phyloP scores from a whole-genome alignment of 2,329 filamentous ascomycete species.

The Ophiocordyceps polyrhachis-furcata region DNA sequence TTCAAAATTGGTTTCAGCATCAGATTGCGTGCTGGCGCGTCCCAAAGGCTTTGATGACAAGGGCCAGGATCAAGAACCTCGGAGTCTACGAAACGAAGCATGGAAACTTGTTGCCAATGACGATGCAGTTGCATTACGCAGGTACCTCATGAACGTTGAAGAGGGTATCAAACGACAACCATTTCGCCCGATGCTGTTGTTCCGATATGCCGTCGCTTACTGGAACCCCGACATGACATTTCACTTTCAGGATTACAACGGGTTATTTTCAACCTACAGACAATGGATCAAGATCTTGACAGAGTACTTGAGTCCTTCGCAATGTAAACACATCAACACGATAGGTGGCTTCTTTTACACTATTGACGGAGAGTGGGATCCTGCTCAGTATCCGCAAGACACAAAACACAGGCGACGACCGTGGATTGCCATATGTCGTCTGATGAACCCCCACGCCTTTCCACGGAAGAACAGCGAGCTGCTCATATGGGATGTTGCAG shows the following conservation, averaged over 20 bases:
- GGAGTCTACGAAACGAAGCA: neutral
- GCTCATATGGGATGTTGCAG: constrained; percentile 32
- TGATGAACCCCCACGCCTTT: constrained; percentile 16
- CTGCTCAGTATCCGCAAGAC: constrained; percentile 3
- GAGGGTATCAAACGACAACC: neutral
- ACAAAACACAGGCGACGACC: constrained; percentile 18
- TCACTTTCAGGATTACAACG: constrained; percentile 6
- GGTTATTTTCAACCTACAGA: constrained; percentile 6
- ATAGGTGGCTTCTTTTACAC: constrained; percentile 31
- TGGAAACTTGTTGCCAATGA: constrained; percentile 1
- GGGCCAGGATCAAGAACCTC: constrained; percentile 2
- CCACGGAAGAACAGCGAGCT: constrained; percentile 22
- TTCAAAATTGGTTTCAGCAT: constrained; percentile 7
- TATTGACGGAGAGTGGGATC: constrained; percentile 2
- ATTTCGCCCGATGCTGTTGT: constrained; percentile 13
- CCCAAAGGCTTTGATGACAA: constrained; percentile 15
- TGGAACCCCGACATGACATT: constrained; percentile 9
- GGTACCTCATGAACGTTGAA: neutral
- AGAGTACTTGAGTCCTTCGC: neutral
- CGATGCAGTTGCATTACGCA: neutral
- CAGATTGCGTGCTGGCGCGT: constrained; percentile 15
- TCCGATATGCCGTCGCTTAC: constrained; percentile 22
- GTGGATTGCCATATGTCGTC: constrained; percentile 32
- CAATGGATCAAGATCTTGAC: constrained; percentile 9
- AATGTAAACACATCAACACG: constrained; percentile 5